Evolutionary conservation across 1,284 basidiomycete genomes (phyloP).

Genomic region (Sparassis latifolia): DNA sequence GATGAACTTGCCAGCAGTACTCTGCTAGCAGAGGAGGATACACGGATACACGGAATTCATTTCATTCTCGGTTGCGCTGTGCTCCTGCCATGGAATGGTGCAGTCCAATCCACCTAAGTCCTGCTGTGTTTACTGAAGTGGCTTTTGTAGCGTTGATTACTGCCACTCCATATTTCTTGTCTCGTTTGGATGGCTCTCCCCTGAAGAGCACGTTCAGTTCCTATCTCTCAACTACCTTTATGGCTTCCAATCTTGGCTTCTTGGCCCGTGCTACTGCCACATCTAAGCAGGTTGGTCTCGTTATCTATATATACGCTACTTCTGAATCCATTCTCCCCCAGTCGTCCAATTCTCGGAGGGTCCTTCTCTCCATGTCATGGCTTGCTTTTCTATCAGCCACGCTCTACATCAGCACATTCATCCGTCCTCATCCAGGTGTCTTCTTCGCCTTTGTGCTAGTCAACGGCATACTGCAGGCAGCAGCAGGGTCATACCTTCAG

Average conservation of each 20-base stretch:
- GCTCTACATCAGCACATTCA: slow-evolving; percentile 55
- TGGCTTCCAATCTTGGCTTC: slow-evolving; percentile 57
- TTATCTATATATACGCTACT: not conserved
- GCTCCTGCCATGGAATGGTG: slow-evolving; percentile 78
- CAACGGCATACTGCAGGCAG: slow-evolving; percentile 49
- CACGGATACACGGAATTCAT: slow-evolving; percentile 51
- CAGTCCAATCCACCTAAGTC: slow-evolving; percentile 11
- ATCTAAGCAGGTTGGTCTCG: slow-evolving; percentile 51
- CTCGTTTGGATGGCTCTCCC: slow-evolving; percentile 50
- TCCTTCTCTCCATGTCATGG: slow-evolving; percentile 14
- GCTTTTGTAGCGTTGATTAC: slow-evolving; percentile 58
- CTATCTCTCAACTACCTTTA: slow-evolving; percentile 62
- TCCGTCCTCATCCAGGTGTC: slow-evolving; percentile 40
- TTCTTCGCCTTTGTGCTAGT: slow-evolving; percentile 63
- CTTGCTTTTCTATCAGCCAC: slow-evolving; percentile 46
- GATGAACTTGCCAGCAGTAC: slow-evolving; percentile 14
- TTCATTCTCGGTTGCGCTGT: slow-evolving; percentile 70
- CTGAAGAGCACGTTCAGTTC: slow-evolving; percentile 58
- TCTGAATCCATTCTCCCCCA: slow-evolving; percentile 2
- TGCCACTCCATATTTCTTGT: slow-evolving; percentile 68
- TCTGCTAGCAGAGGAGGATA: slow-evolving; percentile 27
- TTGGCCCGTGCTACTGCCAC: slow-evolving; percentile 65
- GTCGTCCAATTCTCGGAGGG: slow-evolving; percentile 20
- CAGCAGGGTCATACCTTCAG: slow-evolving; percentile 60
- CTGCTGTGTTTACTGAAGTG: not conserved